phyloP scores from a whole-genome alignment of 2,329 filamentous ascomycete genomes.

The Penicillium sp. region DNA sequence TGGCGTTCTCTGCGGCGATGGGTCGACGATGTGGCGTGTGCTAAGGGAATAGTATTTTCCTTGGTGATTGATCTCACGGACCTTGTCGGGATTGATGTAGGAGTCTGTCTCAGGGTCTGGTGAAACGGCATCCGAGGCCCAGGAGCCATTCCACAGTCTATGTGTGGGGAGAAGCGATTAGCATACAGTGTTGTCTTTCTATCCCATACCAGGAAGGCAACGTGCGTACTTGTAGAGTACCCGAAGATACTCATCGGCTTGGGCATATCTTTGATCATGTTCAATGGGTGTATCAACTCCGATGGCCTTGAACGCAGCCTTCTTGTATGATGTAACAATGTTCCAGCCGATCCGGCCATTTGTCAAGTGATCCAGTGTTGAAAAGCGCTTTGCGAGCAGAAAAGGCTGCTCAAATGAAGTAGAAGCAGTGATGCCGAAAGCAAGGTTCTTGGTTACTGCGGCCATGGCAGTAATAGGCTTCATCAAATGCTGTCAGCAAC shows the following conservation, averaged over 20 bases:
- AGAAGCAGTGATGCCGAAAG: constrained; percentile 64
- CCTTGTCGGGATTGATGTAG: constrained; percentile 61
- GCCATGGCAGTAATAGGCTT: constrained; percentile 67
- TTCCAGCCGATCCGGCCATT: constrained; percentile 66
- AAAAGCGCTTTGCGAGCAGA: constrained; percentile 63
- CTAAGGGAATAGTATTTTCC: constrained; percentile 57
- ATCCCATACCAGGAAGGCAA: too few species aligned
- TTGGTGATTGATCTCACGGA: constrained; percentile 62
- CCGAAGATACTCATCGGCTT: constrained; percentile 64
- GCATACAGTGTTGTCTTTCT: background rate
- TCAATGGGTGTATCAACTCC: constrained; percentile 60
- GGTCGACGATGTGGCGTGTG: constrained; percentile 54
- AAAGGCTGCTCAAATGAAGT: constrained; percentile 66
- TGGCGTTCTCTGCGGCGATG: constrained; percentile 60
- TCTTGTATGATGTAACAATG: constrained; percentile 66
- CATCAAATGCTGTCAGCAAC: background rate
- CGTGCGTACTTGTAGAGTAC: constrained; percentile 60
- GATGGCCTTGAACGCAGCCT: constrained; percentile 64
- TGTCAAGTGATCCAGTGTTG: constrained; percentile 64
- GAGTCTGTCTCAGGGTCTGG: constrained; percentile 57
- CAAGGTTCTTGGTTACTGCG: constrained; percentile 64
- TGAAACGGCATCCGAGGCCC: constrained; percentile 60
- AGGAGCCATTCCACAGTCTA: constrained; percentile 59
- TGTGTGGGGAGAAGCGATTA: background rate
- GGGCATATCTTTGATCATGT: constrained; percentile 63